Evolutionary conservation across 192 early-diverging fungal species (phyloP).

Genomic region (Entomortierella parvispora): DNA sequence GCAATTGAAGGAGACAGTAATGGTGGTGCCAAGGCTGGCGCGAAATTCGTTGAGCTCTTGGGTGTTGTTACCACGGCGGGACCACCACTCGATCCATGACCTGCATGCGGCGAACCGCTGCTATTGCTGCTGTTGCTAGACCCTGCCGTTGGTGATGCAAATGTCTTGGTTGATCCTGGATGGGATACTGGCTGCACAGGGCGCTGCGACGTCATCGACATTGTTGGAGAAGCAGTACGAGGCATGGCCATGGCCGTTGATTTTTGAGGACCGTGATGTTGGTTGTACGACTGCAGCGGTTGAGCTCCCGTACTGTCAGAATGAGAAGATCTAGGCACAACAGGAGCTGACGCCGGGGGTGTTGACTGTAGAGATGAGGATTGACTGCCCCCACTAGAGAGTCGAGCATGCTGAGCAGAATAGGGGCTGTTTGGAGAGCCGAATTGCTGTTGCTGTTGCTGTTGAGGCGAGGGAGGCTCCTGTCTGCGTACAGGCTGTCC

Average conservation of each 20-base stretch:
- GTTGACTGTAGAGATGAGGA: too few relatives aligned
- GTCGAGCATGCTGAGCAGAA: constrained; percentile 6
- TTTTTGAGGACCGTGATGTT: background rate
- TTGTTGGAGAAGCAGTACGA: background rate
- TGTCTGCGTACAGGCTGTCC: too few relatives aligned
- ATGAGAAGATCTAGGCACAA: too few relatives aligned
- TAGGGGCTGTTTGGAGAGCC: background rate
- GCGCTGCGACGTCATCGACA: background rate
- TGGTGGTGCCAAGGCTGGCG: constrained; percentile 20
- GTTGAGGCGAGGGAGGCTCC: background rate
- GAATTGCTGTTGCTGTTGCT: constrained; percentile 3
- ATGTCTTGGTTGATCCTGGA: background rate
- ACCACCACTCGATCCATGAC: background rate
- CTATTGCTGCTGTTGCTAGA: too few relatives aligned
- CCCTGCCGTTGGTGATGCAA: background rate
- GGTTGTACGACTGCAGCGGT: too few relatives aligned
- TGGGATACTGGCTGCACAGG: background rate
- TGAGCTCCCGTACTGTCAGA: too few relatives aligned
- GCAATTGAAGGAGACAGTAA: constrained; percentile 36
- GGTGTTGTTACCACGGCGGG: constrained; percentile 1
- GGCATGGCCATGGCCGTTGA: background rate
- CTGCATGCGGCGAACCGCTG: background rate
- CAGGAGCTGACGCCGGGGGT: too few relatives aligned
- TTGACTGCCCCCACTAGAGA: too few relatives aligned
- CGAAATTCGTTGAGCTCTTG: constrained; percentile 12